Conservation (phyloP, 2,329 filamentous ascomycete species). For the Corniculantispora saksenae region DNA sequence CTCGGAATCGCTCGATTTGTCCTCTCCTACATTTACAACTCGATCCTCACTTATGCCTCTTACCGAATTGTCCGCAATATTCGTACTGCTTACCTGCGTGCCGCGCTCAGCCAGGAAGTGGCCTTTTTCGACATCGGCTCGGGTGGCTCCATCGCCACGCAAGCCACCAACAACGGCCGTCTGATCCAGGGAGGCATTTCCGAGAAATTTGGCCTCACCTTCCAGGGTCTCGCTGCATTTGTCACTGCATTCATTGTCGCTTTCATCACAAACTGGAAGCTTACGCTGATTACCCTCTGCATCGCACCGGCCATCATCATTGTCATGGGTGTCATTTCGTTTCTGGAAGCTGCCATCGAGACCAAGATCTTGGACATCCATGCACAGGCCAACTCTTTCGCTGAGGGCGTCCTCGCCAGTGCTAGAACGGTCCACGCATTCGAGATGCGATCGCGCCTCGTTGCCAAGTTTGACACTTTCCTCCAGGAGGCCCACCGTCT, state of each 20-base stretch:
- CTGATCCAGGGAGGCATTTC: slow-evolving; percentile 43
- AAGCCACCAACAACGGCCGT: slow-evolving; percentile 47
- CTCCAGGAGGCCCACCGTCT: slow-evolving; percentile 37
- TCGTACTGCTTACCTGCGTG: slow-evolving; percentile 50
- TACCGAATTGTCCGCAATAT: slow-evolving; percentile 51
- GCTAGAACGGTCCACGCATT: slow-evolving; percentile 46
- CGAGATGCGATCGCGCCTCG: slow-evolving; percentile 39
- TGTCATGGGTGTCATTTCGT: slow-evolving; percentile 32
- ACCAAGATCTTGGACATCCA: slow-evolving; percentile 37
- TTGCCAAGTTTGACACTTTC: slow-evolving; percentile 40
- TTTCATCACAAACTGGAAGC: slow-evolving; percentile 44
- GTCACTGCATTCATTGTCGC: slow-evolving; percentile 41
- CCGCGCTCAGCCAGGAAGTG: slow-evolving; percentile 52
- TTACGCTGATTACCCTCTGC: slow-evolving; percentile 41
- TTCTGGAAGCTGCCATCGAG: slow-evolving; percentile 33
- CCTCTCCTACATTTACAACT: slow-evolving; percentile 49
- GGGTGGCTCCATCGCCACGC: slow-evolving; percentile 43
- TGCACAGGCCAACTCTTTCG: slow-evolving; percentile 36
- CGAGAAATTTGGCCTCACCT: slow-evolving; percentile 41
- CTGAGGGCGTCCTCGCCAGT: slow-evolving; percentile 40
- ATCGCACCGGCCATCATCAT: slow-evolving; percentile 33
- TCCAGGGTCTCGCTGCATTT: slow-evolving; percentile 42
- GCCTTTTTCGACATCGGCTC: slow-evolving; percentile 48
- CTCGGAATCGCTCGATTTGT: slow-evolving; percentile 56
- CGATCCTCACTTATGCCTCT: slow-evolving; percentile 49